A percentile compares a stretch with the other conserved stretches of the same genome.
phyloP scores from a whole-genome alignment of 176 grass and related monocot genomes.

The Otatea glauca region DNA sequence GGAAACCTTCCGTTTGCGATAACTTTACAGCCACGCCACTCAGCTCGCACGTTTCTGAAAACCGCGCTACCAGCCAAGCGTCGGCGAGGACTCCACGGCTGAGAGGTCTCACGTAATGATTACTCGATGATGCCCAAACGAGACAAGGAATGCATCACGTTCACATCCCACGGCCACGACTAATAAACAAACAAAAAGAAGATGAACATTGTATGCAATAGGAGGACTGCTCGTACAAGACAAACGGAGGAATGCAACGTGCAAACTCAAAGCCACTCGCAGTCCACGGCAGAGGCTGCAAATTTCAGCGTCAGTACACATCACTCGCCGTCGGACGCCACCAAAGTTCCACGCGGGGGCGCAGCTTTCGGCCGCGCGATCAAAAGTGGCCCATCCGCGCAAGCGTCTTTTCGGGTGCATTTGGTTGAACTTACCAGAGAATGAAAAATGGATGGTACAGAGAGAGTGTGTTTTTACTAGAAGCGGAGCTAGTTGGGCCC shows the following conservation, averaged over 20 bases:
- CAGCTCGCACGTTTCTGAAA: conserved; percentile 19
- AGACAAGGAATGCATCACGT: background rate
- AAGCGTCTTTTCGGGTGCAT: background rate
- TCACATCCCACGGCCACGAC: no score
- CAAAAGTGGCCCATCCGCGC: background rate
- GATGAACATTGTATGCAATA: background rate
- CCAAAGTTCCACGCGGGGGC: conserved; percentile 14
- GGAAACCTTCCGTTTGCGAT: background rate
- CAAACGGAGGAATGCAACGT: background rate
- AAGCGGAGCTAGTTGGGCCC: no score
- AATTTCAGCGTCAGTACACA: background rate
- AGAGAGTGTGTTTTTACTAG: no score
- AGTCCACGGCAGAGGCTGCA: background rate
- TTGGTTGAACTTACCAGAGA: no score
- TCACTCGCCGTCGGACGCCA: conserved; percentile 26
- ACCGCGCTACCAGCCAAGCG: conserved; percentile 4
- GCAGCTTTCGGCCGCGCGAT: conserved; percentile 33
- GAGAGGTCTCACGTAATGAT: background rate
- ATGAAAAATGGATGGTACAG: no score
- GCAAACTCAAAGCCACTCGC: no score
- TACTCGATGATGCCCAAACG: background rate
- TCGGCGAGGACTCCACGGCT: background rate
- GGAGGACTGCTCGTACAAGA: background rate
- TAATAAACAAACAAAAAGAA: background rate
- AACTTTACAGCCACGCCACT: background rate